phyloP scores from a whole-genome alignment of 1,284 basidiomycete genomes.

The Ceratobasidium papillatum region DNA sequence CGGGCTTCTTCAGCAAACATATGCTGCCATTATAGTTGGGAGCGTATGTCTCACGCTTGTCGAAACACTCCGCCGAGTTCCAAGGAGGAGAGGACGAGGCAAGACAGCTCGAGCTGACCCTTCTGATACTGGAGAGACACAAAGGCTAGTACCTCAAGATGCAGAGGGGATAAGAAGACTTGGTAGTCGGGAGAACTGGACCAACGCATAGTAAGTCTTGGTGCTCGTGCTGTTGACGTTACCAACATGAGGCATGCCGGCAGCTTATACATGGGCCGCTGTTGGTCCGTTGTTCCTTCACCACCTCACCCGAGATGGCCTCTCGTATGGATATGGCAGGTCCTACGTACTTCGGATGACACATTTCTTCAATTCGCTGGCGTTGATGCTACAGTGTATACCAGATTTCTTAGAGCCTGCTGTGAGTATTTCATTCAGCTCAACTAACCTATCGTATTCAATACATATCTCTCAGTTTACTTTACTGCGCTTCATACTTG shows the following conservation, averaged over 20 bases:
- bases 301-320: slow-evolving; percentile 62
- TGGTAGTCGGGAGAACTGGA: slow-evolving; percentile 38
- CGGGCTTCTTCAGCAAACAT: slow-evolving; percentile 37
- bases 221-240: not conserved
- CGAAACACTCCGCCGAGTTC: slow-evolving; percentile 29
- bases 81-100: slow-evolving; percentile 34
- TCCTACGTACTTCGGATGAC: slow-evolving; percentile 67
- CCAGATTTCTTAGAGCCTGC: slow-evolving; percentile 77
- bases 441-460: not conserved
- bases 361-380: slow-evolving; percentile 75
- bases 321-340: slow-evolving; percentile 75
- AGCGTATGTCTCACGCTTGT: slow-evolving; percentile 25
- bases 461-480: slow-evolving; percentile 58
- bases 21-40: slow-evolving; percentile 30
- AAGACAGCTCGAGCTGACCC: slow-evolving; percentile 15
- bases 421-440: slow-evolving; percentile 16
- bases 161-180: not conserved
- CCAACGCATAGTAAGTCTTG: slow-evolving; percentile 31
- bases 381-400: slow-evolving; percentile 82
- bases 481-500: slow-evolving; percentile 73
- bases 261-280: slow-evolving; percentile 39
- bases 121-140: slow-evolving; percentile 20
- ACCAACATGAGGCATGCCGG: slow-evolving; percentile 6
- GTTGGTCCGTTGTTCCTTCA: slow-evolving; percentile 48
- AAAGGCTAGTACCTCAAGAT: slow-evolving; percentile 1